Base-by-base conservation (phyloP, 1,284 basidiomycete genomes). In the Ustilago shanxiensis region DNA sequence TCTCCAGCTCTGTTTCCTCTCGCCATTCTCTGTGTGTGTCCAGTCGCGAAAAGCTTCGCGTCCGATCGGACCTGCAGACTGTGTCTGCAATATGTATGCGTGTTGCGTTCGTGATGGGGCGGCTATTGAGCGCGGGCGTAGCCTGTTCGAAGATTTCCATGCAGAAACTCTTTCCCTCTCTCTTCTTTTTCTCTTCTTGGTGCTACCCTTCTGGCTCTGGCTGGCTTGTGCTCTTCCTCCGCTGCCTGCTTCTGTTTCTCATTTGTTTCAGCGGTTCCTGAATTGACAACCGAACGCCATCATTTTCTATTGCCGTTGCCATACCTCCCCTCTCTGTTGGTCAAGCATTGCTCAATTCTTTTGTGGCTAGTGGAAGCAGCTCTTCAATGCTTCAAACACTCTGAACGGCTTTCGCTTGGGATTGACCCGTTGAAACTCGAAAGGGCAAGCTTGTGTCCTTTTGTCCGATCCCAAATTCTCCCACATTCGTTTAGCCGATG, bases 221-320 rank as follows among this genome's bases (percentile, higher is more conserved):
- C n/a, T 44, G 41, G 41, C 41, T 44, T 44, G 41, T 44, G 41
- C 41, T 44, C n/a, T 33, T 33, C 41, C 41, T 44, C 41, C 41
- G 41, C n/a, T n/a, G 8, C 16, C n/a, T 44, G 18, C 9, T 44
- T 44, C 41, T 20, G n/a, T 44, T 16, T 49, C 35, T 24, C 37
- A 49, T 58, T 37, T 49, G 56, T 58, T 58, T 58, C 56, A 58
- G 31, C 33, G 31, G 45, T 58, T 58, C 56, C 31, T 58, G 56
- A 58, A 49, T 10, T 49, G 47, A 49, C 52, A 22, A 37, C 52
- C 52, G 11, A n/a, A 54, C 33, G 50, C 50, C 50, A 52, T 33
- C 50, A 52, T 33, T 5, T 22, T 18, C 9, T n/a, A n/a, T 39
- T 29, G 41, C 37, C 24, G 47, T 49, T 49, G 47, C 24, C 14